Evolutionary conservation across 23 red algal species (phyloP), one percentile per base, ranked within the genome.

Genomic region (Gracilaria gracilis): DNA sequence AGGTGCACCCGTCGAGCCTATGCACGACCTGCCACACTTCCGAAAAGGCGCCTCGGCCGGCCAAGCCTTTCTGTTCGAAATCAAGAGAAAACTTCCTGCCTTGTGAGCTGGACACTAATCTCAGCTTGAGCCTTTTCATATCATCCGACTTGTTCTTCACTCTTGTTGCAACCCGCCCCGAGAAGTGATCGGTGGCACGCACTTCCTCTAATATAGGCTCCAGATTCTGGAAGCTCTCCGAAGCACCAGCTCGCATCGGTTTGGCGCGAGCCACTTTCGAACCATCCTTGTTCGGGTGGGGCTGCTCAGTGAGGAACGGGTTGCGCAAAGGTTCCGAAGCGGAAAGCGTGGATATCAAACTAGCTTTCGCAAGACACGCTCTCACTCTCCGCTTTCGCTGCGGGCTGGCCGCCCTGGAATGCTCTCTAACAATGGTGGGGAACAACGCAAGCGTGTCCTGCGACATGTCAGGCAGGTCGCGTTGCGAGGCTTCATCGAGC

Each of bases 1-100:
- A 99, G 14, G 81, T 81, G 66, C 90, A 84, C 21, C 97, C 97
- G 77, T 99, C 97, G 4, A 96, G 67, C 16, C 93, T 85, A 61
- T 91, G 75, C 23, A 93, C 91, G 24, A 81, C 97, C 40, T 92
- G 83, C 57, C 87, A 80, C 2, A 99, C 97, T 54, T 86, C 57
- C 2, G 80, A 93, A 84, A 94, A 95, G n/a, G 84, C 91, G 55
- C 97, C 94, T n/a, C 73, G 76, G 35, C 97, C 94, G 23, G 93
- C 88, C n/a, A 84, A 31, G 5, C 57, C 47, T 38, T 92, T 46
- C 33, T 79, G 85, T 44, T 91, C 87, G 89, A 99, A 99, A 72
- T 99, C 88, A 57, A 81, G 44, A 27, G 90, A 79, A 20, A 80
- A 79, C 51, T 61, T 80, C 40, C 82, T 61, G 23, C 81, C 71